Evolutionary conservation across 139 green algal genomes (phyloP), one percentile per base, ranked within the genome.

Genomic region (Spirogloea muscicola): DNA sequence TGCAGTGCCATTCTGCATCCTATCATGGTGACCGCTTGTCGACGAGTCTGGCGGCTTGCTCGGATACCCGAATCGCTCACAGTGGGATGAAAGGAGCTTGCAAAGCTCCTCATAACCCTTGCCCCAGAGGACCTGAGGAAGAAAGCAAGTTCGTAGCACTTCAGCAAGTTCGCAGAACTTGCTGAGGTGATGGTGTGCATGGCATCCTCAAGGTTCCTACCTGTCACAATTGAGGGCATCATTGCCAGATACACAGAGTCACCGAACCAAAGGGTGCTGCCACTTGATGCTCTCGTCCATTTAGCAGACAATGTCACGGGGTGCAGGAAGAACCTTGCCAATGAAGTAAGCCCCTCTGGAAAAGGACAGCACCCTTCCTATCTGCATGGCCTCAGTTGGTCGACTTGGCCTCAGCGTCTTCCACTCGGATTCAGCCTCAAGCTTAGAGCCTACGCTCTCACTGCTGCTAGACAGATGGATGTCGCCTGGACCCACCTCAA

Each of bases 51-150:
- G 49, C 6, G 49, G 49, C 27, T n/a, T 27, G 49, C 18, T 27
- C 34, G 49, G 49, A n/a, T 27, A 13, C 34, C 58, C 60, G 74
- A 40, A 18, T 18, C 55, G 71, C 38, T 76, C 66, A 49, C 49
- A 58, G 55, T 72, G 40, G 44, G 48, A 5, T 6, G 68, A 25
- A 13, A 83, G 48, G 2, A 76, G 29, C 31, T 81, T 64, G 44
- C 65, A 78, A 3, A 81, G 65, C 46, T 81, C 74, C 37, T 31
- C 94, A 88, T 98, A 99, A 69, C 93, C 94, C 85, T 99, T 99
- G 70, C 86, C 94, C 94, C 94, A 99, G 41, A 98, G 82, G 27
- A 87, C 84, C 84, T 96, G 93, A 64, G 90, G 31, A 48, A 49
- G 37, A 49, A n/a, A n/a, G n/a, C n/a, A n/a, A n/a, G n/a, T n/a